These are phyloP conservation scores for Ceratocystis lukuohia DNA, from an alignment of 2,329 filamentous ascomycete genomes.

Conservation along the genomic window DNA sequence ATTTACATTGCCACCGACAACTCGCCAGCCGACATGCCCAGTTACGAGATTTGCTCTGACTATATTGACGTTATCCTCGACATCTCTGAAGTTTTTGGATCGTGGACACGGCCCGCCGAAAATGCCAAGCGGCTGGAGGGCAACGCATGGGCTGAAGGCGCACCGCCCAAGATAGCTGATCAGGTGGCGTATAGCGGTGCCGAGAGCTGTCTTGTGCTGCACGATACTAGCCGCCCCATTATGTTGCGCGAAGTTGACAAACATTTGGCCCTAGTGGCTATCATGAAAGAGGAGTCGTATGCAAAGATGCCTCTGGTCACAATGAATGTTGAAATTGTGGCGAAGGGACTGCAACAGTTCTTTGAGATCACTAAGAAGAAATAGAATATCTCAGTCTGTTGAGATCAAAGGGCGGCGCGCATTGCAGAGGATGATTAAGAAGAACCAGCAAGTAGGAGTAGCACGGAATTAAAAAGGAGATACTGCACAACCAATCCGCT, in stretches of 20 bases:
- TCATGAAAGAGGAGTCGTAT: slow-evolving; percentile 75
- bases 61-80: slow-evolving; percentile 98
- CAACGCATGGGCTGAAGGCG: slow-evolving; percentile 41
- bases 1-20: slow-evolving; percentile 97
- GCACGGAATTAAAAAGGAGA: background rate
- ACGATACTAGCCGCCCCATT: slow-evolving; percentile 49
- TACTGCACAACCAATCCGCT: background rate
- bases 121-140: slow-evolving; percentile 45
- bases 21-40: slow-evolving; percentile 82
- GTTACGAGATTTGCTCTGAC: slow-evolving; percentile 96
- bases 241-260: slow-evolving; percentile 57
- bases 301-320: slow-evolving; percentile 75
- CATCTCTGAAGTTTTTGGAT: slow-evolving; percentile 85
- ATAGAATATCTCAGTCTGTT: slow-evolving; percentile 20
- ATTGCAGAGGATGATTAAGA: background rate
- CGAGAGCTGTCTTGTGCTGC: slow-evolving; percentile 55
- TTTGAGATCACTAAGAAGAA: slow-evolving; percentile 57
- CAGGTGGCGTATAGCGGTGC: slow-evolving; percentile 53
- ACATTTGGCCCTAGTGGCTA: slow-evolving; percentile 68
- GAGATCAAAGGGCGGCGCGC: background rate
- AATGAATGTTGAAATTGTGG: slow-evolving; percentile 74
- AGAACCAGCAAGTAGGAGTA: too few species aligned
- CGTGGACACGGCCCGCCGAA: slow-evolving; percentile 47
- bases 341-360: slow-evolving; percentile 64
- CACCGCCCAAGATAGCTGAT: slow-evolving; percentile 39